phyloP scores from a whole-genome alignment of 371 early-diverging fungal species.

The Gilbertella persicaria region DNA sequence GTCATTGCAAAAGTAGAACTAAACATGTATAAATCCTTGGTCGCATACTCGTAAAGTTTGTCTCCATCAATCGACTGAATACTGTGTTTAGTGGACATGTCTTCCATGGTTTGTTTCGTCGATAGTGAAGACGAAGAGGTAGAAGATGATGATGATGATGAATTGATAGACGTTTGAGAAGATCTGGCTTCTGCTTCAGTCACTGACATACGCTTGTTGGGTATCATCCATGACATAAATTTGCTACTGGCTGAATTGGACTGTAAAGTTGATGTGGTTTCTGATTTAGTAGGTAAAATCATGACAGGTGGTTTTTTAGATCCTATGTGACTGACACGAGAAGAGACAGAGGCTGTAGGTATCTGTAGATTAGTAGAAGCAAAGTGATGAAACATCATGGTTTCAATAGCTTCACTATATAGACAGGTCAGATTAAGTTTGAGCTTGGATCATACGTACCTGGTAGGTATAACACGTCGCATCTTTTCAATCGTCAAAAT shows the following conservation, averaged over 20 bases:
- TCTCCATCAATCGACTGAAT: slow-evolving; percentile 17
- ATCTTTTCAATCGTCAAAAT: slow-evolving; percentile 60
- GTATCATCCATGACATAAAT: slow-evolving; percentile 31
- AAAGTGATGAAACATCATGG: slow-evolving; percentile 52
- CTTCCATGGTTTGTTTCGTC: background rate
- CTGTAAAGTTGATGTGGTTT: slow-evolving; percentile 11
- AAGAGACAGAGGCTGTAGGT: slow-evolving; percentile 10
- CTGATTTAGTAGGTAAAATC: slow-evolving; percentile 7
- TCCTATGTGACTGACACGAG: too few relatives aligned
- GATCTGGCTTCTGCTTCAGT: background rate
- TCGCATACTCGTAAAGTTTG: slow-evolving; percentile 32
- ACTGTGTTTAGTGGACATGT: background rate
- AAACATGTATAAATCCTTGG: slow-evolving; percentile 16
- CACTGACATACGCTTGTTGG: slow-evolving; percentile 7
- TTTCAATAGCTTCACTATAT: slow-evolving; percentile 57
- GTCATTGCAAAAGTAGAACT: background rate
- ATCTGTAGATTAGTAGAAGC: slow-evolving; percentile 18
- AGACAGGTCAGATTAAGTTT: background rate
- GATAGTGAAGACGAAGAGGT: slow-evolving; percentile 6
- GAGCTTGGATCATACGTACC: slow-evolving; percentile 25
- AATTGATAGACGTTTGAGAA: too few relatives aligned
- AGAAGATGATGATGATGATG: background rate
- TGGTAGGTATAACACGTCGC: slow-evolving; percentile 59
- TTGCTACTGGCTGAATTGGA: slow-evolving; percentile 5
- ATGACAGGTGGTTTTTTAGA: background rate